Evolutionary conservation across 2,329 filamentous ascomycete genomes (phyloP).

Genomic region (Sphaerulina musiva): DNA sequence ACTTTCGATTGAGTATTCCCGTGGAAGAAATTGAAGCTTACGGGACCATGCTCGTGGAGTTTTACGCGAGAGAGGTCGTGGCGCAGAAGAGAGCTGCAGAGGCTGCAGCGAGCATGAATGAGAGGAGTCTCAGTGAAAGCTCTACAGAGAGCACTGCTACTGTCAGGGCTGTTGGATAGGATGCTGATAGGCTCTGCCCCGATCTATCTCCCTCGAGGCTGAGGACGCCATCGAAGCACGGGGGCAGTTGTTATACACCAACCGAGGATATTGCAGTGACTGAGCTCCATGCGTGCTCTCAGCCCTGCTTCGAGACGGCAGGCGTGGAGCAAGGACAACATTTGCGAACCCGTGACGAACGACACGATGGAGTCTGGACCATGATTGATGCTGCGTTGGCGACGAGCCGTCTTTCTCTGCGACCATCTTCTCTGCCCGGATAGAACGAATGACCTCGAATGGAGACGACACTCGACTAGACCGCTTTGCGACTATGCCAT

Average conservation of each 20-base stretch:
- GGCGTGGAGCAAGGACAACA: not conserved
- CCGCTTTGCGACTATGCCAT: not conserved
- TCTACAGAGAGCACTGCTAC: slow-evolving; percentile 30
- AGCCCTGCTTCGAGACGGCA: not conserved
- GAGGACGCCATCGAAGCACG: not conserved
- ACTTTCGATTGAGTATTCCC: slow-evolving; percentile 86
- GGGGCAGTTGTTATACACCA: not conserved
- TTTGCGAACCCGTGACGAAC: slow-evolving; percentile 1
- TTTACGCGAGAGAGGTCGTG: slow-evolving; percentile 87
- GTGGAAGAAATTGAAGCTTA: slow-evolving; percentile 96
- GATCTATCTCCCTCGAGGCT: not conserved
- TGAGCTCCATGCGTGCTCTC: not conserved
- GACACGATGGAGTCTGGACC: slow-evolving; percentile 1
- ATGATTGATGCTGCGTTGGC: not conserved
- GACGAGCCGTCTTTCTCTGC: not conserved
- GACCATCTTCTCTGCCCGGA: not conserved
- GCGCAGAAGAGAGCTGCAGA: slow-evolving; percentile 49
- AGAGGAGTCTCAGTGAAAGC: slow-evolving; percentile 30
- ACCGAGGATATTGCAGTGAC: not conserved
- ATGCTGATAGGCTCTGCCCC: not conserved
- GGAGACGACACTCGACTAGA: not conserved
- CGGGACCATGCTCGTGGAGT: slow-evolving; percentile 96
- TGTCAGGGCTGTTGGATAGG: slow-evolving; percentile 23
- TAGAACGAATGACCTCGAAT: not conserved
- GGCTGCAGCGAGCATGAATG: slow-evolving; percentile 20